Conservation (phyloP, 805 yeast genomes). For the Saccharomycopsis vini region DNA sequence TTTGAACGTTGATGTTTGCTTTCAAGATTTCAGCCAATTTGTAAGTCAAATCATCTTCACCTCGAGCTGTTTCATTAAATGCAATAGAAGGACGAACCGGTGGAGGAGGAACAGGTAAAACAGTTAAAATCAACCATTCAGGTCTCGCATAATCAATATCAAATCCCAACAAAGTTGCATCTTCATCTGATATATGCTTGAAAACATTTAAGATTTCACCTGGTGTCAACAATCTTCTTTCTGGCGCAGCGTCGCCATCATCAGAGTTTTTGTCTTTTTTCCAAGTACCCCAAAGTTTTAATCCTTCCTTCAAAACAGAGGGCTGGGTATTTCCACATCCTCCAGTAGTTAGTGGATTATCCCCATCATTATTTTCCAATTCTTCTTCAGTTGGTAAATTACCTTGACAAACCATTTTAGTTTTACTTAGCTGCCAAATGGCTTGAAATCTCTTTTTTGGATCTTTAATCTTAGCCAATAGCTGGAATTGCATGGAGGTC, state of each 20-base stretch:
- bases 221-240: constrained; percentile 79
- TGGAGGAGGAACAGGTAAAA: constrained; percentile 99
- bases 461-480: constrained; percentile 81
- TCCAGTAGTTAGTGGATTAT: constrained; percentile 56
- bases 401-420: constrained; percentile 93
- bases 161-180: constrained; percentile 75
- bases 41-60: constrained; percentile 98
- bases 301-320: constrained; percentile 88
- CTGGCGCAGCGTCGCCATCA: constrained; percentile 85
- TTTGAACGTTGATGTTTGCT: constrained; percentile 95
- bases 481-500: constrained; percentile 58
- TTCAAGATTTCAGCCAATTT: constrained; percentile 93
- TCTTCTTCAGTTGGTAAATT: constrained; percentile 63
- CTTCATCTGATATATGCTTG: constrained; percentile 82
- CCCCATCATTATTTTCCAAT: constrained; percentile 30
- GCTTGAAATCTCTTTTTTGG: constrained; percentile 95
- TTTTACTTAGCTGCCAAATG: constrained; percentile 86
- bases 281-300: constrained; percentile 98
- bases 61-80: constrained; percentile 94
- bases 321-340: constrained; percentile 99
- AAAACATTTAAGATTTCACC: constrained; percentile 85
- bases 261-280: constrained; percentile 68
- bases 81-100: constrained; percentile 99
- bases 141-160: constrained; percentile 96
- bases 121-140: constrained; percentile 95